phyloP scores from a whole-genome alignment of 1,284 basidiomycete genomes.

The Erythrobasidium hasegawianum region DNA sequence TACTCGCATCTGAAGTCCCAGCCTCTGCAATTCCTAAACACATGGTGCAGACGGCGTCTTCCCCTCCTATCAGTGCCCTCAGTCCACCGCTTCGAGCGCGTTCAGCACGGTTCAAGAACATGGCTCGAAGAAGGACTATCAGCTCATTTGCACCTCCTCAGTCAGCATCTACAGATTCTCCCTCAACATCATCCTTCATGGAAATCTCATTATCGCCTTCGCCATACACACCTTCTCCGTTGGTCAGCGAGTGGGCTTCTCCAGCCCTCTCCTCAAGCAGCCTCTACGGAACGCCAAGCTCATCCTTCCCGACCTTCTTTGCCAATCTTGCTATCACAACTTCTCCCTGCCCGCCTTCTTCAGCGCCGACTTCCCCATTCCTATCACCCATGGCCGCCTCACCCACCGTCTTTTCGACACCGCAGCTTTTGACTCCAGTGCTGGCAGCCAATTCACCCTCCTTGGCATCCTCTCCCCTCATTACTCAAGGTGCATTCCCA shows the following conservation, averaged over 20 bases:
- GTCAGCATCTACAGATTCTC: neutral
- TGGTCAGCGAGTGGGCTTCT: constrained; percentile 1
- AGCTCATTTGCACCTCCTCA: neutral
- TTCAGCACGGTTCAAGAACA: neutral
- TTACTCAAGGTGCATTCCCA: no score
- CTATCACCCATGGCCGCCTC: neutral
- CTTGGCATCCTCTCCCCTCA: no score
- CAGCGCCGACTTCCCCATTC: neutral
- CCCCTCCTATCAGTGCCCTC: neutral
- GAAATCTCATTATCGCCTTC: neutral
- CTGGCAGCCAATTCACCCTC: no score
- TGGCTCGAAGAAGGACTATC: neutral
- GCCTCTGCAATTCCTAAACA: neutral
- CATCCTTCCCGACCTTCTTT: neutral
- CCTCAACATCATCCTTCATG: neutral
- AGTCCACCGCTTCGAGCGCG: neutral
- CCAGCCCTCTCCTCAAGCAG: neutral
- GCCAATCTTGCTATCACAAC: neutral
- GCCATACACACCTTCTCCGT: constrained; percentile 1
- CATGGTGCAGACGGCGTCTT: neutral
- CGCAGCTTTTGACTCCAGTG: neutral
- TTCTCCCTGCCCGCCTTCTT: neutral
- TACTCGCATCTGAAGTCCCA: no score
- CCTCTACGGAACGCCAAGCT: neutral
- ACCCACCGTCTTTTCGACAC: neutral